Base-by-base conservation (phyloP, 2,329 filamentous ascomycete species). In the Penicillium sp. region DNA sequence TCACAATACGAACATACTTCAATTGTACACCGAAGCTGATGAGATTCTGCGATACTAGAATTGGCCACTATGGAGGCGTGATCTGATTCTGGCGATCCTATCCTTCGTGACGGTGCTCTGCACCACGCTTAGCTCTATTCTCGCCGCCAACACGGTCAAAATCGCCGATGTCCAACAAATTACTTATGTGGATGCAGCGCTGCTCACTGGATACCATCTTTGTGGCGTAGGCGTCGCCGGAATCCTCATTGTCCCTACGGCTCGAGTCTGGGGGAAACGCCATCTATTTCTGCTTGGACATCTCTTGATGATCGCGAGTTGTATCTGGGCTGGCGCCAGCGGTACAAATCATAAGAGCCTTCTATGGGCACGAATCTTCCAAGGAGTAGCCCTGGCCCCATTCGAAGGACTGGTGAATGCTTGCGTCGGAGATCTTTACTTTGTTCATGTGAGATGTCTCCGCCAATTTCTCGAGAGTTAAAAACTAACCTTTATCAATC, bases 361-460 rank as follows among this genome's bases (percentile, higher is more conserved):
- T 63, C 74, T 95, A 4, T 91, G 88, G 79, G 90, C 94, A 13
- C 85, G 94, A 13, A 85, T 96, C 56, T 86, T 96, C 60, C 94
- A 97, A 77, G 94, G 94, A 22, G 85, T 97, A 47, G 93, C 90
- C 0, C 84, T 93, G 19, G 93, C 93, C 9, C 93, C 94, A 0
- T 97, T 95, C 68, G 94, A 98, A 78, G 91, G 91, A 1, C 81
- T 97, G 26, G 89, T 97, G 61, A 97, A 96, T 76, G 92, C 92
- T 0, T 89, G 88, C 53, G 91, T 97, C 7, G 94, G 93, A 44
- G 94, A 98, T 76, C 75, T 98, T 56, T 97, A 94, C 78, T 95
- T 89, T 76, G 92, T 97, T 28, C 94, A 94, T 79, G 88, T 91
- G 76, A 77, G 51, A 86, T 76, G 44, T 53, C 17, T 50, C 3